Evolutionary conservation across 768 basidiomycete species (phyloP), one percentile per base, ranked within the genome.

Genomic region (Lentinula guzmanii): DNA sequence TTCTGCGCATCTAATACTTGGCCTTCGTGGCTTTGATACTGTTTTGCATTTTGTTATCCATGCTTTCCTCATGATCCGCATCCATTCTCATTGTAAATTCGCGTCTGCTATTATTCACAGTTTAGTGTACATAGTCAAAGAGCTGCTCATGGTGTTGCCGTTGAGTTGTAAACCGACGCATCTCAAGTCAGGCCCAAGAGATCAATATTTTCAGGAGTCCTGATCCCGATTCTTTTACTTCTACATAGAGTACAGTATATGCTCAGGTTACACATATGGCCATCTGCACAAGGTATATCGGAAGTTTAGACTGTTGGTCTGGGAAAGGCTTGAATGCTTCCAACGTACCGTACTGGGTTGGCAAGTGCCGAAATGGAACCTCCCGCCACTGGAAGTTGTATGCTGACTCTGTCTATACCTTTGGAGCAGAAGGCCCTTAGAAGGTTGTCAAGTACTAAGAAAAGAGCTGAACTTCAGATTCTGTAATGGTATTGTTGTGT

Each of bases 381-480:
- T 15, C 61, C 62, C 39, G 13, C 57, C n/a, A 21, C 62, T 24
- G 48, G 33, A n/a, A 41, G 28, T 53, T 33, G 45, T 16, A 46
- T 33, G 41, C 54, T 9, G 5, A 24, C 37, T 61, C 21, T 15
- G 5, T 11, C 41, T 35, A n/a, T 52, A 9, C 33, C 60, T 45
- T 66, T 70, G 37, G 61, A 68, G 58, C 61, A 76, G 41, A 76
- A 71, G 65, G 63, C 61, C 28, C 66, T 70, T 13, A 77, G 75
- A 65, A 74, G 72, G 61, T 68, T 79, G 9, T 68, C 80, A 61
- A 82, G 77, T 68, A 82, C 77, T 68, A 82, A 81, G 67, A 73
- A 76, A 58, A 72, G 75, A 62, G 69, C 70, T 6, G 74, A 77
- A 34, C 61, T 67, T 72, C 24, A 77, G 66, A 68, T 63, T 48